Percentiles rank a stretch among this genome's conserved stretches.
Evolutionary conservation across 2,329 filamentous ascomycete species (phyloP).

Genomic region (Daldinia sp.): DNA sequence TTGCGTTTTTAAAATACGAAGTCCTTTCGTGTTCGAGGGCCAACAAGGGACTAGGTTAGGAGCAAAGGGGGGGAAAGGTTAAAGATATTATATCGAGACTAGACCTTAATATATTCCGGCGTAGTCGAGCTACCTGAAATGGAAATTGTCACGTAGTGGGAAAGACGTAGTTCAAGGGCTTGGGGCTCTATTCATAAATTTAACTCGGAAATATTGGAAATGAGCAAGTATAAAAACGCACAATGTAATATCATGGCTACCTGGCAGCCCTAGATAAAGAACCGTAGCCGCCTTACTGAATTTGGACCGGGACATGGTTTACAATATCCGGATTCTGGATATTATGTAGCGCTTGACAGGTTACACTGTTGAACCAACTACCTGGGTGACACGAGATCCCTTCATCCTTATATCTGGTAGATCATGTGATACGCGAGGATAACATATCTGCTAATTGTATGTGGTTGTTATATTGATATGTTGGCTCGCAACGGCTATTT

Average conservation of each 20-base stretch:
- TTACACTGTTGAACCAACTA: neutral
- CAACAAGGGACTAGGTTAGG: neutral
- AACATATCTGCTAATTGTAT: neutral
- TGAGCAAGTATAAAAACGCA: neutral
- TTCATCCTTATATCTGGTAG: neutral
- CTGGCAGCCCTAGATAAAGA: neutral
- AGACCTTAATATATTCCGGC: neutral
- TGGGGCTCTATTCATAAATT: neutral
- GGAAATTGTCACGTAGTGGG: neutral
- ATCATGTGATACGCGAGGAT: neutral
- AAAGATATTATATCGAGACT: neutral
- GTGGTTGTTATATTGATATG: neutral
- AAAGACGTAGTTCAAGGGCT: neutral
- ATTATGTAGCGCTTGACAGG: neutral
- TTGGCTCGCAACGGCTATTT: neutral
- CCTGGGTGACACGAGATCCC: neutral
- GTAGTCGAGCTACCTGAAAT: neutral
- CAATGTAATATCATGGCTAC: neutral
- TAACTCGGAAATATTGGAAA: neutral
- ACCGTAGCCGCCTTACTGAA: neutral
- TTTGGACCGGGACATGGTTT: neutral
- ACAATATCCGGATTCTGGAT: neutral
- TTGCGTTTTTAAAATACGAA: conserved; percentile 2
- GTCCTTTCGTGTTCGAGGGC: conserved; percentile 6
- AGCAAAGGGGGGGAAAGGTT: no score